Percentiles rank a stretch among this genome's conserved stretches.
These are phyloP conservation scores for Dentipellis sp. DNA, from an alignment of 768 basidiomycete genomes.

Conservation along the genomic window DNA sequence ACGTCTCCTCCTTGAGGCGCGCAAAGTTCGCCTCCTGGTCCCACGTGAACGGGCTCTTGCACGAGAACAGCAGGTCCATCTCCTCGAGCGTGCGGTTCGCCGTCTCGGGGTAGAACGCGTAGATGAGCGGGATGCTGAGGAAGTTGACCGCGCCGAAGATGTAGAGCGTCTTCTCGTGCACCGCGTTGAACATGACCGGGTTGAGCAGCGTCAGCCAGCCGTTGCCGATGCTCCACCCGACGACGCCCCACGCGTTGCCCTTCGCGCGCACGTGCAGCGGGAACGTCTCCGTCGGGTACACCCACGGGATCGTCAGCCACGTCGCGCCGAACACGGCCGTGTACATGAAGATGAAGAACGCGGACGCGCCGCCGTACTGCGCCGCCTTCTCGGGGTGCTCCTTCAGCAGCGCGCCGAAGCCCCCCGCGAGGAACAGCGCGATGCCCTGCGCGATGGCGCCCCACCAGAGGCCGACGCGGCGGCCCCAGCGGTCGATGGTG, in stretches of 20 bases:
- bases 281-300: conserved; percentile 30
- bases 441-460: conserved; percentile 33
- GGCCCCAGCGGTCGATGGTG: conserved; percentile 35
- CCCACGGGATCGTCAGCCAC: conserved; percentile 36
- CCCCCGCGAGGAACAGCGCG: conserved; percentile 30
- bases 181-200: conserved; percentile 34
- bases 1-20: conserved; percentile 24
- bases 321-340: conserved; percentile 36
- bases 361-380: conserved; percentile 32
- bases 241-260: conserved; percentile 37
- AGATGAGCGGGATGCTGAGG: conserved; percentile 33
- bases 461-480: conserved; percentile 37
- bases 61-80: conserved; percentile 35
- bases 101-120: conserved; percentile 37
- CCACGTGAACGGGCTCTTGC: conserved; percentile 36
- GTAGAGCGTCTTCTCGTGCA: conserved; percentile 35
- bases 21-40: conserved; percentile 32
- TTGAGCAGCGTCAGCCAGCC: conserved; percentile 36
- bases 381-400: conserved; percentile 30
- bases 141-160: conserved; percentile 36
- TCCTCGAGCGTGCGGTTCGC: conserved; percentile 37
- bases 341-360: conserved; percentile 35
- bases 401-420: conserved; percentile 30
- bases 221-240: conserved; percentile 32
- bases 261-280: conserved; percentile 34